A percentile compares a stretch with the other conserved stretches of the same genome.
Evolutionary conservation across 192 early-diverging fungal genomes (phyloP).

Genomic region (Phycomyces nitens): DNA sequence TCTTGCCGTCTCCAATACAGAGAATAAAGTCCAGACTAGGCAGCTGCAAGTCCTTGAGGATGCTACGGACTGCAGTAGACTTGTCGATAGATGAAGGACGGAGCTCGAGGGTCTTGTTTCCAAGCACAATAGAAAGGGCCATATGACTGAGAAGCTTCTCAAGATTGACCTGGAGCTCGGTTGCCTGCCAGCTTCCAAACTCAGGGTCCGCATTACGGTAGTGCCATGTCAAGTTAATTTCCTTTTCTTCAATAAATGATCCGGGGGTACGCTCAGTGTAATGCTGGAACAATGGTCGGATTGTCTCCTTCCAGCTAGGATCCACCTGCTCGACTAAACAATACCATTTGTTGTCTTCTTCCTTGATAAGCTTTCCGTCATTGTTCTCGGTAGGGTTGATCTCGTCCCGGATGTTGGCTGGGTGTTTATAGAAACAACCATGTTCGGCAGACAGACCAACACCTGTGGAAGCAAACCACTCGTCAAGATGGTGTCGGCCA

Average conservation of each 20-base stretch:
- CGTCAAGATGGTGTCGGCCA: slow-evolving; percentile 80
- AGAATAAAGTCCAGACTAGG: slow-evolving; percentile 65
- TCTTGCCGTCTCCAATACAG: slow-evolving; percentile 91
- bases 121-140: slow-evolving; percentile 90
- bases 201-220: slow-evolving; percentile 93
- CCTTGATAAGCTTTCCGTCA: slow-evolving; percentile 50
- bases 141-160: slow-evolving; percentile 93
- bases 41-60: slow-evolving; percentile 71
- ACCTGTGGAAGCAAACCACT: slow-evolving; percentile 84
- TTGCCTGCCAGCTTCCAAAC: slow-evolving; percentile 97
- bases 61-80: slow-evolving; percentile 79
- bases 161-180: slow-evolving; percentile 94
- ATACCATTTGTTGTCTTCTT: slow-evolving; percentile 75
- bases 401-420: slow-evolving; percentile 55
- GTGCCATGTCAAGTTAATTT: slow-evolving; percentile 98
- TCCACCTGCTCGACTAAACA: slow-evolving; percentile 87
- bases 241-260: slow-evolving; percentile 97
- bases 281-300: slow-evolving; percentile 93
- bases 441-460: slow-evolving; percentile 97
- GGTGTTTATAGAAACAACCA: slow-evolving; percentile 97
- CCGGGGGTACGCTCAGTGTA: slow-evolving; percentile 97
- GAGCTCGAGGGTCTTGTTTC: slow-evolving; percentile 96
- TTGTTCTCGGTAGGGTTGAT: slow-evolving; percentile 49
- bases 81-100: slow-evolving; percentile 93
- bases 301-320: slow-evolving; percentile 87